A percentile compares a stretch with the other conserved stretches of the same genome.
Conservation (phyloP, 495 filamentous ascomycete genomes). For the Penicillium paradoxum region DNA sequence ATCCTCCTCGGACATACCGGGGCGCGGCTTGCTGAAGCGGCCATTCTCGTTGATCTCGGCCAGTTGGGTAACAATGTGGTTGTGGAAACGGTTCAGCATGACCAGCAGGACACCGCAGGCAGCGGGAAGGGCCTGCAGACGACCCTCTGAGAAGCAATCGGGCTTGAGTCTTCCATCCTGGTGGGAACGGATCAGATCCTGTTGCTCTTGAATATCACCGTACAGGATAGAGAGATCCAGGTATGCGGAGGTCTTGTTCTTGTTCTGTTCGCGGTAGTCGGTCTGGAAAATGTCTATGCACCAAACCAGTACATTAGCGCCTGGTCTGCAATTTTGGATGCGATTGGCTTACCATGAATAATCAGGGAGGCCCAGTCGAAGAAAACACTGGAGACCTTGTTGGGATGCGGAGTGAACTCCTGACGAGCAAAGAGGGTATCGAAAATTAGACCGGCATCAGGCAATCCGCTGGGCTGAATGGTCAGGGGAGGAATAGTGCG, state of each 20-base stretch:
- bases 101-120: slow-evolving; percentile 54
- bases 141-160: slow-evolving; percentile 52
- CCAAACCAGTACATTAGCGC: slow-evolving; percentile 2
- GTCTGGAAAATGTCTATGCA: slow-evolving; percentile 53
- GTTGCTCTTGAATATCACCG: slow-evolving; percentile 52
- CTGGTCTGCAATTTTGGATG: too few species aligned
- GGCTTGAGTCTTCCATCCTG: slow-evolving; percentile 54
- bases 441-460: slow-evolving; percentile 50
- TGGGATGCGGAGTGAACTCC: slow-evolving; percentile 50
- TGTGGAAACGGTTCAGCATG: slow-evolving; percentile 67
- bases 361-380: slow-evolving; percentile 56
- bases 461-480: slow-evolving; percentile 47
- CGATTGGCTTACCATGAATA: slow-evolving; percentile 42
- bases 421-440: slow-evolving; percentile 50
- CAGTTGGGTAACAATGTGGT: slow-evolving; percentile 67
- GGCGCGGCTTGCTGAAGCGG: slow-evolving; percentile 58
- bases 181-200: slow-evolving; percentile 52
- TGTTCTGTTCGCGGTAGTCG: slow-evolving; percentile 46
- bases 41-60: slow-evolving; percentile 66
- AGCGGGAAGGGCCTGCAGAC: slow-evolving; percentile 52
- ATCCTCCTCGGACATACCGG: slow-evolving; percentile 43
- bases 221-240: slow-evolving; percentile 57
- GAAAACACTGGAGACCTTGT: slow-evolving; percentile 55
- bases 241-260: slow-evolving; percentile 55
- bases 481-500: slow-evolving; percentile 49